Evolutionary conservation across 345 rosid genomes (phyloP).

Genomic region (Moringa oleifera): DNA sequence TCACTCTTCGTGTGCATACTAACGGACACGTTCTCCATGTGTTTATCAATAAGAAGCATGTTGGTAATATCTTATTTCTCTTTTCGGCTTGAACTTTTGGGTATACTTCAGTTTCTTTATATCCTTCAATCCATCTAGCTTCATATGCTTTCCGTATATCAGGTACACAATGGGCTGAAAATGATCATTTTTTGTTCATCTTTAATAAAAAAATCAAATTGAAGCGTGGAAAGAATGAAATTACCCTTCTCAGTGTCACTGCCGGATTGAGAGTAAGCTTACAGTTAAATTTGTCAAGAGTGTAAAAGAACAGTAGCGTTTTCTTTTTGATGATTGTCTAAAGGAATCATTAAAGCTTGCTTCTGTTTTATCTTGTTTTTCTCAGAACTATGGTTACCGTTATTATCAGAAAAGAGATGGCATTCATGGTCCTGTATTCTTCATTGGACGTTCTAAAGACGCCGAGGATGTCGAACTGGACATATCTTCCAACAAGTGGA

Average conservation of each 20-base stretch:
- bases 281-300: no score
- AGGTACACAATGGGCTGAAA: slow-evolving; percentile 12
- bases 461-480: slow-evolving; percentile 15
- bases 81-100: background rate
- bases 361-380: no score
- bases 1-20: slow-evolving; percentile 29
- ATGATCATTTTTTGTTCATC: background rate
- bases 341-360: no score
- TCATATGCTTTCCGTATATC: no score
- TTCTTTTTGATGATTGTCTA: no score
- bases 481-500: slow-evolving; percentile 38
- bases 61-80: no score
- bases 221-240: slow-evolving; percentile 14
- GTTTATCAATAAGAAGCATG: slow-evolving; percentile 28
- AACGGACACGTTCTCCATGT: slow-evolving; percentile 36
- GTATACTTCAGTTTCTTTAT: background rate
- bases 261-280: slow-evolving; percentile 37
- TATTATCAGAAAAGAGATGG: slow-evolving; percentile 18
- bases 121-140: slow-evolving; percentile 6
- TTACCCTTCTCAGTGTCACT: slow-evolving; percentile 26
- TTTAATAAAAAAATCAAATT: slow-evolving; percentile 14
- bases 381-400: slow-evolving; percentile 18
- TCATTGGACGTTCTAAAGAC: slow-evolving; percentile 24
- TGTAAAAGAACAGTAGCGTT: no score
- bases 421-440: slow-evolving; percentile 26